Conservation (phyloP, 2,329 filamentous ascomycete species). For the Pyrenophora seminiperda region DNA sequence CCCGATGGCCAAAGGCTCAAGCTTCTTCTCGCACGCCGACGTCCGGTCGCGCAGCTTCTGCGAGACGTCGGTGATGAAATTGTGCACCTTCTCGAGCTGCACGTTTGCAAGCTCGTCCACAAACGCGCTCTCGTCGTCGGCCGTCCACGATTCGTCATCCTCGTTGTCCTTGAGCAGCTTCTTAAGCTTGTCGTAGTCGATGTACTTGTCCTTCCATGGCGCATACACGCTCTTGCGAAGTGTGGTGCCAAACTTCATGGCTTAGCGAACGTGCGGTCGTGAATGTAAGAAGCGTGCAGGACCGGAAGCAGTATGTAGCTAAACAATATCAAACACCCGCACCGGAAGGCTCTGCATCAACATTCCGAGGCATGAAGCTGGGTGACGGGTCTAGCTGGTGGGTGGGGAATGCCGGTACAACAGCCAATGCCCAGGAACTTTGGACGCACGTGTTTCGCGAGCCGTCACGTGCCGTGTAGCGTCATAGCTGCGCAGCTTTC, state of each 20-base stretch:
- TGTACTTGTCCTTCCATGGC: constrained; percentile 92
- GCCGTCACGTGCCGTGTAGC: constrained; percentile 8
- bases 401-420: constrained; percentile 1
- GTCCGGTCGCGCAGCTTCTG: constrained; percentile 81
- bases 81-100: constrained; percentile 91
- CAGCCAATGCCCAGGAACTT: constrained; percentile 17
- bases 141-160: constrained; percentile 76
- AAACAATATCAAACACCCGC: constrained; percentile 1
- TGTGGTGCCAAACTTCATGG: constrained; percentile 95
- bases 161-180: constrained; percentile 74
- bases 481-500: constrained; percentile 13
- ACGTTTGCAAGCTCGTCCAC: constrained; percentile 94
- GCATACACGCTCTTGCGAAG: constrained; percentile 78
- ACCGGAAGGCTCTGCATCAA: constrained; percentile 19
- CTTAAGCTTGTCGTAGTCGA: constrained; percentile 95
- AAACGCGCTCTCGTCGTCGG: constrained; percentile 90
- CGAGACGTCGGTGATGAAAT: constrained; percentile 83
- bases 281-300: constrained; percentile 5
- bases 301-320: constrained; percentile 7
- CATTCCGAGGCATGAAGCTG: constrained; percentile 1
- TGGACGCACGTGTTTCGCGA: constrained; percentile 14
- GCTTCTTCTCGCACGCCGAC: constrained; percentile 67
- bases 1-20: constrained; percentile 62
- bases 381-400: constrained; percentile 10
- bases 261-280: constrained; percentile 4